phyloP scores from a whole-genome alignment of 2,329 filamentous ascomycete genomes.

The Sarocladium strictum region DNA sequence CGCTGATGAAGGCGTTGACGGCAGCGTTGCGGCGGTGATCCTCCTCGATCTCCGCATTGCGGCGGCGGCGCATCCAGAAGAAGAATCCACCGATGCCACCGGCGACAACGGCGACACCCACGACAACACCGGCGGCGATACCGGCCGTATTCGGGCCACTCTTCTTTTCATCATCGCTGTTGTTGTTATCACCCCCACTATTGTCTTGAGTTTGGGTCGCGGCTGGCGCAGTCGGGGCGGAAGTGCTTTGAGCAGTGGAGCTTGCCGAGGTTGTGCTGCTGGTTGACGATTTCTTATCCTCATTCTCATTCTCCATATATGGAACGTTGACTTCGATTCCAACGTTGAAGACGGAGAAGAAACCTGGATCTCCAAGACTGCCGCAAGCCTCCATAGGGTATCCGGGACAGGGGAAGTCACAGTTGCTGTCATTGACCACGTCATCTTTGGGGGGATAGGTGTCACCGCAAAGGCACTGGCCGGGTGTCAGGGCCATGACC shows the following conservation, averaged over 20 bases:
- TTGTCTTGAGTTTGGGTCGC: slow-evolving; percentile 10
- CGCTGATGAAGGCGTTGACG: slow-evolving; percentile 68
- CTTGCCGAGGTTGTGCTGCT: slow-evolving; percentile 10
- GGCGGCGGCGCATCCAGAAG: slow-evolving; percentile 69
- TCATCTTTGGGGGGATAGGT: slow-evolving; percentile 54
- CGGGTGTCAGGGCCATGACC: slow-evolving; percentile 58
- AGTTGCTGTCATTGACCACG: slow-evolving; percentile 49
- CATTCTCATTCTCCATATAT: slow-evolving; percentile 16
- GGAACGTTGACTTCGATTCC: slow-evolving; percentile 36
- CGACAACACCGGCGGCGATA: slow-evolving; percentile 82
- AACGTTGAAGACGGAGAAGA: slow-evolving; percentile 45
- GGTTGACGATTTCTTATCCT: slow-evolving; percentile 9
- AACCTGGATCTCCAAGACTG: slow-evolving; percentile 20
- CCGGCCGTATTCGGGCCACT: slow-evolving; percentile 65
- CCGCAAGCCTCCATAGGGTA: slow-evolving; percentile 57
- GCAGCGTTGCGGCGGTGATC: slow-evolving; percentile 78
- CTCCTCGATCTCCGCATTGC: slow-evolving; percentile 72
- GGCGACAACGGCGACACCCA: slow-evolving; percentile 66
- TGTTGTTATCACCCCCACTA: slow-evolving; percentile 11
- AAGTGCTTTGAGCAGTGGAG: slow-evolving; percentile 21
- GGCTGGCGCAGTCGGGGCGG: slow-evolving; percentile 16
- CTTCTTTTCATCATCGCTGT: slow-evolving; percentile 16
- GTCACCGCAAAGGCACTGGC: slow-evolving; percentile 68
- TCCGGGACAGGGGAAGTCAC: slow-evolving; percentile 60
- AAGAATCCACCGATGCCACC: slow-evolving; percentile 63